Percentiles rank a stretch among this genome's conserved stretches.
Conservation (phyloP, 768 basidiomycete species). For the Lyophyllum shimeji region DNA sequence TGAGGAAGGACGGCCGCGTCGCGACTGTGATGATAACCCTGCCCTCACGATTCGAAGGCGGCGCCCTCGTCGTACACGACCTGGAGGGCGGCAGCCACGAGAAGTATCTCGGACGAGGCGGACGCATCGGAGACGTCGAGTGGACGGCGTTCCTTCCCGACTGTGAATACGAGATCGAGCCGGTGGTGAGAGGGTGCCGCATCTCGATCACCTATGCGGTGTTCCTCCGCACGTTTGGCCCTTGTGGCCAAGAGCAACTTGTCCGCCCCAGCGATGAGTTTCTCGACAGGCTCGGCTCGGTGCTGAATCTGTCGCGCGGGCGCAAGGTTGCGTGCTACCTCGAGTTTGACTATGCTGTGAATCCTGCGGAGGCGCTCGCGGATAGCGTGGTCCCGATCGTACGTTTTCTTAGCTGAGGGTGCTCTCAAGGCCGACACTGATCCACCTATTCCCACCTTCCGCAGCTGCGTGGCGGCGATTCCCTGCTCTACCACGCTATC, state of each 20-base stretch:
- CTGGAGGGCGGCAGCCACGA: constrained; percentile 58
- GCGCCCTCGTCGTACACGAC: constrained; percentile 58
- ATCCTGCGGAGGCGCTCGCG: constrained; percentile 68
- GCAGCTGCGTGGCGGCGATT: constrained; percentile 78
- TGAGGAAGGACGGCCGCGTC: constrained; percentile 64
- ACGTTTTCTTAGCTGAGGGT: constrained; percentile 25
- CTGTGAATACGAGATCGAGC: constrained; percentile 74
- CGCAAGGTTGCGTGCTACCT: constrained; percentile 73
- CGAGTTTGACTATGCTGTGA: constrained; percentile 64
- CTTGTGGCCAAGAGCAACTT: constrained; percentile 57
- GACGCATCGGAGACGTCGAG: constrained; percentile 67
- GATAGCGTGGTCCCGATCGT: constrained; percentile 72
- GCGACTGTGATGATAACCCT: constrained; percentile 75
- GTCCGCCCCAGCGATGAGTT: constrained; percentile 74
- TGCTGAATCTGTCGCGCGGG: constrained; percentile 72
- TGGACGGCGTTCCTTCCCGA: constrained; percentile 78
- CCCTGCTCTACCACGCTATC: constrained; percentile 72
- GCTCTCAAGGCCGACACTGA: neutral
- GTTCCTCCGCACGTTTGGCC: constrained; percentile 66
- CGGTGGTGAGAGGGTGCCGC: constrained; percentile 68
- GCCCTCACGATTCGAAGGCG: constrained; percentile 73
- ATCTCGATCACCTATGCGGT: constrained; percentile 72
- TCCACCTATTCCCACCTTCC: no score
- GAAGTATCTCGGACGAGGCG: constrained; percentile 59
- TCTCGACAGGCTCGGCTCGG: constrained; percentile 68